These are phyloP conservation scores for Asterophora lycoperdoides DNA, from an alignment of 768 basidiomycete genomes.

Conservation along the genomic window DNA sequence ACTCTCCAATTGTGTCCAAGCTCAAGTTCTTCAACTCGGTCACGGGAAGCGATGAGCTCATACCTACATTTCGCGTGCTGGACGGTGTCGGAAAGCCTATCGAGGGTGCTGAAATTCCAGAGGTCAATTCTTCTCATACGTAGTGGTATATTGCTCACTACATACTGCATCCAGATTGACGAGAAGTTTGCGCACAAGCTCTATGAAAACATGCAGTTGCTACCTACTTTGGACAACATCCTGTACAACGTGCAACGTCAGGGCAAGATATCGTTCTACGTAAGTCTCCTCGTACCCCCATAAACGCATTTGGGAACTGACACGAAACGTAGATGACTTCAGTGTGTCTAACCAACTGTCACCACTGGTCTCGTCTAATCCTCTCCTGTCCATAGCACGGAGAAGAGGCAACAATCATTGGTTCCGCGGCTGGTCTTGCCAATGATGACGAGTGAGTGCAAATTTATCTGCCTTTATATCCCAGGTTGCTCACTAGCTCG, in stretches of 20 bases:
- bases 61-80: conserved; percentile 84
- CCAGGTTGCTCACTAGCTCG: neutral
- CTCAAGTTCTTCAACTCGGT: conserved; percentile 82
- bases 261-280: conserved; percentile 90
- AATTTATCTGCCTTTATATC: neutral
- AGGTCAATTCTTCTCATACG: conserved; percentile 41
- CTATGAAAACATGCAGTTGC: conserved; percentile 76
- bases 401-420: conserved; percentile 88
- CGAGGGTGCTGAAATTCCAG: conserved; percentile 69
- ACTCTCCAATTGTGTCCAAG: conserved; percentile 62
- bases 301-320: neutral
- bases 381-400: conserved; percentile 51
- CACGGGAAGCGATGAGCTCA: conserved; percentile 51
- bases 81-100: conserved; percentile 75
- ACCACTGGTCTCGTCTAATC: conserved; percentile 5
- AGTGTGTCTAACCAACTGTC: conserved; percentile 26
- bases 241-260: conserved; percentile 92
- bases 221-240: conserved; percentile 83
- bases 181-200: conserved; percentile 61
- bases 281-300: conserved; percentile 31
- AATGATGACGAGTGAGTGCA: conserved; percentile 74
- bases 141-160: neutral
- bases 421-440: conserved; percentile 82
- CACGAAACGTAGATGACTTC: conserved; percentile 63
- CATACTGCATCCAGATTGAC: conserved; percentile 47